Base-by-base conservation (phyloP, 192 early-diverging fungal genomes). In the Glomus cerebriforme region DNA sequence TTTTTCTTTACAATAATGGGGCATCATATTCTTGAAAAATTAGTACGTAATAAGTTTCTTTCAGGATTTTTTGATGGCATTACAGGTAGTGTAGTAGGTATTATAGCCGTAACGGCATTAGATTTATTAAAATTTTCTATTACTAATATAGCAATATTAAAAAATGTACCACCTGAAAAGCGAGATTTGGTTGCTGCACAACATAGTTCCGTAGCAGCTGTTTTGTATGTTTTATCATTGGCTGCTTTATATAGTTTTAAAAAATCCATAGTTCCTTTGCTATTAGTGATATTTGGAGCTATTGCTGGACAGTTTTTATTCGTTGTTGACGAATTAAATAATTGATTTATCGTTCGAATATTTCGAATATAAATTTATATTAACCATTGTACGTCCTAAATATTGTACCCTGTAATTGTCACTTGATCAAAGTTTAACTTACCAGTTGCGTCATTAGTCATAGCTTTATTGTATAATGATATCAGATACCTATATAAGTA, bases 1-100 rank as follows among this genome's bases (percentile, higher is more conserved):
- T 82, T 82, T 7, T 13, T 79, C 8, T 79, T 82, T 37, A 79
- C 81, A 8, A 79, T 82, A 54, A 45, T 68, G 19, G 81, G 73
- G 1, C 78, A 82, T 60, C 5, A 64, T 29, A 0, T 76, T 0
- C 22, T 82, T 17, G 81, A 82, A 31, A 73, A 70, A 35, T 71
- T 82, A 39, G 60, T 65, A 60, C 73, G 31, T 6, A 82, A 82
- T 68, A 68, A 82, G 35, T 76, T 67, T 10, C 15, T 76, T 47
- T 73, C 78, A 29, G 34, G 39, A 0, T 82, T 82, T 35, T 82
- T 82, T 76, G 81, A 82, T 35, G 81, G 81, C 5, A 82, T 82
- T 54, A 60, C 67, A 0, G 80, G 75, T 1, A 70, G 66, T 7
- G 75, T 81, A 7, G 80, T 81, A 35, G 80, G 80, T 2, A 70